phyloP scores from a whole-genome alignment of 768 basidiomycete genomes.

The Russula griseocarnosa region DNA sequence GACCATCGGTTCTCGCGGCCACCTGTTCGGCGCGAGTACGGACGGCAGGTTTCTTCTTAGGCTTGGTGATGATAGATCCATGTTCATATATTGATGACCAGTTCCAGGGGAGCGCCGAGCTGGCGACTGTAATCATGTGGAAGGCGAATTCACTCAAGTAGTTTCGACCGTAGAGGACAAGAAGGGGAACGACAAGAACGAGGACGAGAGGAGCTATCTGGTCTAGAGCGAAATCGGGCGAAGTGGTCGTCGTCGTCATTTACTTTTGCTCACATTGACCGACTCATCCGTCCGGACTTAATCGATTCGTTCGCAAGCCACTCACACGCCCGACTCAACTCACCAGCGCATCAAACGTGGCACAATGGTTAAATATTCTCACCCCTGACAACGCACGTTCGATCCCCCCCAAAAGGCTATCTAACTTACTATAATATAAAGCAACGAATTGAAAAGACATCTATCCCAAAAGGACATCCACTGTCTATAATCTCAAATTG shows the following conservation, averaged over 20 bases:
- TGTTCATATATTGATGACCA: slow-evolving; percentile 40
- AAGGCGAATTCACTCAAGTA: slow-evolving; percentile 32
- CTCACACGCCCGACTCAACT: not conserved
- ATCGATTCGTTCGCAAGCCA: not conserved
- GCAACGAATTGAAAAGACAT: too few species aligned
- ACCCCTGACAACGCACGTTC: not conserved
- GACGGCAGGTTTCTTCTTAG: slow-evolving; percentile 44
- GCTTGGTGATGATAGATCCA: slow-evolving; percentile 36
- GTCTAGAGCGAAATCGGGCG: slow-evolving; percentile 37
- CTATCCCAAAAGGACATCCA: too few species aligned
- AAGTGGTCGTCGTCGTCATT: slow-evolving; percentile 24
- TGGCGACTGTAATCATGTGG: slow-evolving; percentile 59
- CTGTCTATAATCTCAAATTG: too few species aligned
- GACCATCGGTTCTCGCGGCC: slow-evolving; percentile 39
- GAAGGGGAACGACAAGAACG: slow-evolving; percentile 44
- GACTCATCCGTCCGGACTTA: not conserved
- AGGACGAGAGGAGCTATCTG: slow-evolving; percentile 57
- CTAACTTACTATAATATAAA: too few species aligned
- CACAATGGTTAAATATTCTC: not conserved
- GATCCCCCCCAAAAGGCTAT: not conserved
- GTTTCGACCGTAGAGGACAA: slow-evolving; percentile 35
- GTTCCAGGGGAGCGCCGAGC: slow-evolving; percentile 58
- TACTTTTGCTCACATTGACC: slow-evolving; percentile 10
- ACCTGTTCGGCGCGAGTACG: slow-evolving; percentile 58
- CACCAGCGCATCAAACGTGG: not conserved